Conservation (phyloP, 1,284 basidiomycete species). For the Cutaneotrichosporon dermatis region DNA sequence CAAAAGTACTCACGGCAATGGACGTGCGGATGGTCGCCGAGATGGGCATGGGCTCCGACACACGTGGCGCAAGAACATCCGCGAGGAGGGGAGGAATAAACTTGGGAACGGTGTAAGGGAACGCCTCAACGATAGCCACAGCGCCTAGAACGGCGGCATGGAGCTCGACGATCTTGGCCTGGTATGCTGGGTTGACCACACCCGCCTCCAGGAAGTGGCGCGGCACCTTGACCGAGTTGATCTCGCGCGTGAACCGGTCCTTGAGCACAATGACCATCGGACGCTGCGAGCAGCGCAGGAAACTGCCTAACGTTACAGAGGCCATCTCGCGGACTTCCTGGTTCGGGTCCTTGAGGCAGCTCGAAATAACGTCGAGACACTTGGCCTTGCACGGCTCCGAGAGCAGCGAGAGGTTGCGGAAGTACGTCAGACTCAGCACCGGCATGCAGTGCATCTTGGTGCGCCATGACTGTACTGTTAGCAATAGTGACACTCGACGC, state of each 20-base stretch:
- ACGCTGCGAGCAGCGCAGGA: constrained; percentile 88
- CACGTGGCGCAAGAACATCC: constrained; percentile 55
- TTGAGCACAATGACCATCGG: constrained; percentile 81
- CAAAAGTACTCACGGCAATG: constrained; percentile 55
- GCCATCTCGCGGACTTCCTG: constrained; percentile 92
- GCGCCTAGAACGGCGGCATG: constrained; percentile 87
- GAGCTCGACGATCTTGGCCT: constrained; percentile 66
- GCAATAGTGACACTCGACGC: neutral
- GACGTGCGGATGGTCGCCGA: constrained; percentile 83
- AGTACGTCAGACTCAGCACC: constrained; percentile 49
- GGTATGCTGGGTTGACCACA: constrained; percentile 59
- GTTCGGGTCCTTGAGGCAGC: constrained; percentile 79
- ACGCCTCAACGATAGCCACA: constrained; percentile 55
- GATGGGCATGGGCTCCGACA: constrained; percentile 86
- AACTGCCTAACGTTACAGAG: constrained; percentile 80
- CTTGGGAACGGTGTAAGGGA: constrained; percentile 59
- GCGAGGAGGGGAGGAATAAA: constrained; percentile 54
- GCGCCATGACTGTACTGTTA: constrained; percentile 47
- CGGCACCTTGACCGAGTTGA: constrained; percentile 64
- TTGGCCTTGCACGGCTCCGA: constrained; percentile 61
- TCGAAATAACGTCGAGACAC: constrained; percentile 60
- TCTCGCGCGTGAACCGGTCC: constrained; percentile 71
- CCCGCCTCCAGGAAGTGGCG: constrained; percentile 58
- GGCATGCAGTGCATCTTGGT: constrained; percentile 53
- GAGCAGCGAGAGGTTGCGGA: constrained; percentile 67